A percentile compares a stretch with the other conserved stretches of the same genome.
phyloP scores from a whole-genome alignment of 2,329 filamentous ascomycete genomes.

The Trichoderma pleuroti region DNA sequence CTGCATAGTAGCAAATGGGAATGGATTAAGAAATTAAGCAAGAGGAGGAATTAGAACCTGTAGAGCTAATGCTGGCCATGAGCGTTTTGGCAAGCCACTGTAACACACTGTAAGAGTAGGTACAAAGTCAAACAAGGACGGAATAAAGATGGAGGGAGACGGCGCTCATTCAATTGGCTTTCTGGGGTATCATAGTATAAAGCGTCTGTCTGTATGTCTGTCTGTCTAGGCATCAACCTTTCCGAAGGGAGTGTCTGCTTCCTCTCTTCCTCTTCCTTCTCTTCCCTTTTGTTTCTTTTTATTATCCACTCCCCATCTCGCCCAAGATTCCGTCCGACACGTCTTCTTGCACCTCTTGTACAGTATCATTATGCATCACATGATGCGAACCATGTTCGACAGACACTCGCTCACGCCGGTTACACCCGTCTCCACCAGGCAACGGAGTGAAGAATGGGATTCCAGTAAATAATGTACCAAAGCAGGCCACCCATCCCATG shows the following conservation, averaged over 20 bases:
- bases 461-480: not conserved
- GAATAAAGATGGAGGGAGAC: not conserved
- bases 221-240: not conserved
- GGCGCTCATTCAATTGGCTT: not conserved
- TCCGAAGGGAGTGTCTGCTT: not conserved
- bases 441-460: not conserved
- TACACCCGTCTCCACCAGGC: not conserved
- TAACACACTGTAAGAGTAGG: not conserved
- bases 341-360: not conserved
- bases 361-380: not conserved
- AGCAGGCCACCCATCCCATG: not conserved
- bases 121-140: not conserved
- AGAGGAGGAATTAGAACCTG: not conserved
- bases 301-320: not conserved
- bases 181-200: slow-evolving; percentile 13
- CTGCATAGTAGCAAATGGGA: not conserved
- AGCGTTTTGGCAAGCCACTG: not conserved
- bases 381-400: not conserved
- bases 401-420: not conserved
- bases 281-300: not conserved
- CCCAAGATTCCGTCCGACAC: not conserved
- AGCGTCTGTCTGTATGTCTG: not conserved
- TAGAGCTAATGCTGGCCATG: not conserved
- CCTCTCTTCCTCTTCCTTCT: not conserved
- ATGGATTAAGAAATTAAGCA: not conserved